A percentile compares a stretch with the other conserved stretches of the same genome.
These are phyloP conservation scores for Botrytis hyacinthi DNA, from an alignment of 2,329 filamentous ascomycete genomes.

Conservation along the genomic window DNA sequence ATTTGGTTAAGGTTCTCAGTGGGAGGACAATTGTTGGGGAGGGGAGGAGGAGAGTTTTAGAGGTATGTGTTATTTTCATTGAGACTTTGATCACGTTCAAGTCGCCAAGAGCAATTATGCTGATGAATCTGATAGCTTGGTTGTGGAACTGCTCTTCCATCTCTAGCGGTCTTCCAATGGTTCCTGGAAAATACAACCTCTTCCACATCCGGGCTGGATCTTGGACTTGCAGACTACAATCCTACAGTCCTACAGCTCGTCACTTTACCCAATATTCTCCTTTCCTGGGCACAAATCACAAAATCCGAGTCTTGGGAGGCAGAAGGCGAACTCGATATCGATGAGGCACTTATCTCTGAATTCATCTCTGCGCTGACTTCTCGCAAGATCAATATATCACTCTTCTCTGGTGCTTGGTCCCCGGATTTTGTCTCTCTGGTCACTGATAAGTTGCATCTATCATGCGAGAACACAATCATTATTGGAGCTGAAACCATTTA, in stretches of 20 bases:
- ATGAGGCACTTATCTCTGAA: constrained; percentile 50
- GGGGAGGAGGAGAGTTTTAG: constrained; percentile 31
- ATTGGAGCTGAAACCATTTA: constrained; percentile 83
- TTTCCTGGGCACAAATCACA: constrained; percentile 55
- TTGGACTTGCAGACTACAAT: constrained; percentile 78
- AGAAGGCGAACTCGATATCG: constrained; percentile 39
- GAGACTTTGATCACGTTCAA: background rate
- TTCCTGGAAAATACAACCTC: constrained; percentile 37
- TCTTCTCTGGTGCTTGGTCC: constrained; percentile 76
- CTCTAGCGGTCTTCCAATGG: constrained; percentile 68
- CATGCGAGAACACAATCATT: constrained; percentile 47
- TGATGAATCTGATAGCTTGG: constrained; percentile 55
- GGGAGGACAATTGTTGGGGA: constrained; percentile 15
- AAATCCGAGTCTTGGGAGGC: constrained; percentile 29
- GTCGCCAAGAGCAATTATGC: background rate
- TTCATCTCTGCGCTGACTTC: constrained; percentile 56
- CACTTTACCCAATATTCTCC: constrained; percentile 73
- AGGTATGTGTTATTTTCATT: constrained; percentile 31
- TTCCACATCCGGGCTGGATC: constrained; percentile 44
- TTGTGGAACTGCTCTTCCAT: constrained; percentile 74
- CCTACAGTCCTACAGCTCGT: constrained; percentile 73
- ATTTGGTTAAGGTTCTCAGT: constrained; percentile 63
- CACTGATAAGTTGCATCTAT: constrained; percentile 22
- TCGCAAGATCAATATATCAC: constrained; percentile 55
- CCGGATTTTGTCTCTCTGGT: constrained; percentile 61